Conservation (phyloP, 1,284 basidiomycete genomes). For the Fomitopsis pinicola region DNA sequence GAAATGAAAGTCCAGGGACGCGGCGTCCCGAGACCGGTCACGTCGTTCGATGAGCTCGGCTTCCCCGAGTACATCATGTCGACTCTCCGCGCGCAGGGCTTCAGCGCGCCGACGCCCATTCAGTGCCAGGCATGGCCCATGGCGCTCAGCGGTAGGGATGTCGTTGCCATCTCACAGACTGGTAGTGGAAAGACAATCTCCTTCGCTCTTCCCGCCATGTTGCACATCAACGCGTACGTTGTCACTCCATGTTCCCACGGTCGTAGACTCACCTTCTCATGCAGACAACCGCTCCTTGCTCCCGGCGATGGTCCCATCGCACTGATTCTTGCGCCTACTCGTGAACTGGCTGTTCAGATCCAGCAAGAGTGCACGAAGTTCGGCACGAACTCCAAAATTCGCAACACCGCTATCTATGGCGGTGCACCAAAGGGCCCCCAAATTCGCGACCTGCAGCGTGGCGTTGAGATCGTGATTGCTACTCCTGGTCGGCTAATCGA, state of each 20-base stretch:
- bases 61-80: slow-evolving; percentile 96
- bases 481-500: slow-evolving; percentile 90
- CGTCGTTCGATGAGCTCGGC: slow-evolving; percentile 90
- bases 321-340: slow-evolving; percentile 94
- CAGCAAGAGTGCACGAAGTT: slow-evolving; percentile 99
- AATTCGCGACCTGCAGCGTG: slow-evolving; percentile 95
- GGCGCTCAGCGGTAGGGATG: slow-evolving; percentile 90
- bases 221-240: slow-evolving; percentile 96
- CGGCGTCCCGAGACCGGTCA: slow-evolving; percentile 86
- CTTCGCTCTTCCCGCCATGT: slow-evolving; percentile 97
- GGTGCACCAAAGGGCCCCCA: slow-evolving; percentile 98
- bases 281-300: slow-evolving; percentile 85
- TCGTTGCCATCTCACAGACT: slow-evolving; percentile 96
- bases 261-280: slow-evolving; percentile 2
- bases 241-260: background rate
- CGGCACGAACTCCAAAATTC: slow-evolving; percentile 91
- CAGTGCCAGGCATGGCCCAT: slow-evolving; percentile 99
- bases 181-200: slow-evolving; percentile 98
- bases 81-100: slow-evolving; percentile 93
- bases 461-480: slow-evolving; percentile 94
- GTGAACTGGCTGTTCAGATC: slow-evolving; percentile 98
- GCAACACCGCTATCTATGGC: slow-evolving; percentile 98
- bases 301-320: slow-evolving; percentile 98
- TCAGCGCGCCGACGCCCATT: slow-evolving; percentile 86
- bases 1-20: slow-evolving; percentile 94